These are phyloP conservation scores for Primulina huaijiensis DNA, from an alignment of 257 asterid genomes.

Conservation along the genomic window DNA sequence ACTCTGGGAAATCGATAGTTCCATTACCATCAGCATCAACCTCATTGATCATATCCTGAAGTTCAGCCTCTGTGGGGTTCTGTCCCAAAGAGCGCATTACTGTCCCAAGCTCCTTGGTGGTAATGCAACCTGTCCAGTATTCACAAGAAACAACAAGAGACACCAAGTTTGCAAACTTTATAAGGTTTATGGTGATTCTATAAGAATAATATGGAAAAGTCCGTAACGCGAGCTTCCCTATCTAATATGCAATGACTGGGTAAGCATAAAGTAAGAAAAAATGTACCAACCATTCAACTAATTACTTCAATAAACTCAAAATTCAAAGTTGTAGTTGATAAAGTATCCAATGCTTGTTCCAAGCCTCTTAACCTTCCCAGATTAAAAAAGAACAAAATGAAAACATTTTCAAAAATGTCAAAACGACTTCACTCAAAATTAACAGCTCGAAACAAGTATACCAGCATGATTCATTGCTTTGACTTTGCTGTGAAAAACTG, in stretches of 20 bases:
- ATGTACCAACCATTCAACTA: not conserved
- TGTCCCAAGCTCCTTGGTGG: not conserved
- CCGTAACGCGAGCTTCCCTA: no score
- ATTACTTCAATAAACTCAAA: no score
- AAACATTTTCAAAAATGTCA: not conserved
- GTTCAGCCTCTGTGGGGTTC: not conserved
- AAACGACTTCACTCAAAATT: not conserved
- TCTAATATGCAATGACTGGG: not conserved
- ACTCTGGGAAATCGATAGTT: not conserved
- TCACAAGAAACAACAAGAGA: not conserved
- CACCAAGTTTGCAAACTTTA: no score
- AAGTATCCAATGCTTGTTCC: not conserved
- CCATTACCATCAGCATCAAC: not conserved
- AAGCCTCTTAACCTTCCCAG: not conserved
- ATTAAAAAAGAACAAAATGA: no score
- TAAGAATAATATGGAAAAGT: no score
- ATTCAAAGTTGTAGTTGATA: not conserved
- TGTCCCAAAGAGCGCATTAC: not conserved
- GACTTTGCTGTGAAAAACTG: no score
- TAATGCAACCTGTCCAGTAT: not conserved
- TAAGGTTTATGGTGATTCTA: no score
- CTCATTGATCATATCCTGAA: not conserved
- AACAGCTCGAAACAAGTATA: not conserved
- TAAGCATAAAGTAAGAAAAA: not conserved
- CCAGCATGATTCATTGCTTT: not conserved